Evolutionary conservation across 2,329 filamentous ascomycete genomes (phyloP).

Genomic region (Mycosphaerelloides madeirae): DNA sequence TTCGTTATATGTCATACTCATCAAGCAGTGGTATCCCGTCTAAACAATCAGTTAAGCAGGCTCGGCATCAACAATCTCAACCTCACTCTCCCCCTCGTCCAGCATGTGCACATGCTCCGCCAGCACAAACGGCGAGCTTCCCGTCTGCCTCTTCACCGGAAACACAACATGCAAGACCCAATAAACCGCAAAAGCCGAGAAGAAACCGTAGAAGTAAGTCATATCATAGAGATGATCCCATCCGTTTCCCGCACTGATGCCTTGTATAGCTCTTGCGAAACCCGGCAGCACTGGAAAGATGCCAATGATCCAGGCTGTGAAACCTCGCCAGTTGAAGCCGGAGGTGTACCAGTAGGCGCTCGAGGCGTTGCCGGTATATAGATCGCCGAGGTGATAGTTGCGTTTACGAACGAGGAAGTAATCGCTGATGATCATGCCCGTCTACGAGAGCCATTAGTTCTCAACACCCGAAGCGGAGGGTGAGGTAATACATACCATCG

Average conservation of each 20-base stretch:
- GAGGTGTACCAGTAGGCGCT: constrained; percentile 18
- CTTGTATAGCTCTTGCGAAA: constrained; percentile 14
- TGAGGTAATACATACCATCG: constrained; percentile 21
- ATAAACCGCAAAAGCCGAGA: constrained; percentile 7
- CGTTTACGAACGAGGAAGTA: constrained; percentile 34
- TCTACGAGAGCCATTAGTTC: constrained; percentile 2
- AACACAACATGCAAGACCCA: constrained; percentile 7
- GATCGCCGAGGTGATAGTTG: constrained; percentile 15
- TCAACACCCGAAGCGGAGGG: too few relatives aligned
- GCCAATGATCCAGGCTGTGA: constrained; percentile 15
- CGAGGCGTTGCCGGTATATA: constrained; percentile 13
- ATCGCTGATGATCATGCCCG: constrained; percentile 37
- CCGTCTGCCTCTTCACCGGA: constrained; percentile 9
- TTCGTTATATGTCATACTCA: too few relatives aligned
- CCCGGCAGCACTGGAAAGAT: constrained; percentile 15
- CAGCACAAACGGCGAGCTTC: constrained; percentile 12
- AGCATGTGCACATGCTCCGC: constrained; percentile 11
- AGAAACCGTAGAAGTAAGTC: constrained; percentile 18
- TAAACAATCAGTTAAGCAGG: too few relatives aligned
- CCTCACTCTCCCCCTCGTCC: background rate
- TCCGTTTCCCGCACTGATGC: constrained; percentile 3
- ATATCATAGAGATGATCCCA: constrained; percentile 16
- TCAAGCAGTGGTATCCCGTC: too few relatives aligned
- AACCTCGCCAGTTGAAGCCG: constrained; percentile 22
- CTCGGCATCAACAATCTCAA: too few relatives aligned